Conservation (phyloP, 78 protist species). For the Monosiga brevicollis region DNA sequence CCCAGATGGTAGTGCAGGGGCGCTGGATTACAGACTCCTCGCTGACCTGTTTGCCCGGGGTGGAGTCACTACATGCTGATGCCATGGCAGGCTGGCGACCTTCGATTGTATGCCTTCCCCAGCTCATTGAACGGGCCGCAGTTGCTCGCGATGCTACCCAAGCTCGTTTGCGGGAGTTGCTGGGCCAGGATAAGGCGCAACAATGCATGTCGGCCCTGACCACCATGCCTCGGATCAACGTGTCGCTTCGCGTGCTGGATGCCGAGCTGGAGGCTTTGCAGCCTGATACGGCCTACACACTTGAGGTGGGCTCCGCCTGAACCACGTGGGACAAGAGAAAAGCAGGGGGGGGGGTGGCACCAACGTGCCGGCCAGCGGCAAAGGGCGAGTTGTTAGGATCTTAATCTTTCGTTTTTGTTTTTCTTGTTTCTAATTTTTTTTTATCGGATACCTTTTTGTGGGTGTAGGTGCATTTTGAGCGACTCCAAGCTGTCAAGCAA, state of each 20-base stretch:
- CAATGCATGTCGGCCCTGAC: neutral
- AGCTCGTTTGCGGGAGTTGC: neutral
- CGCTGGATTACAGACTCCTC: neutral
- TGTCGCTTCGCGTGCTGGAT: neutral
- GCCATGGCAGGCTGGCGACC: neutral
- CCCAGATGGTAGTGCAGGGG: slow-evolving; percentile 73
- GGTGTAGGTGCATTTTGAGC: neutral
- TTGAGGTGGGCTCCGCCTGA: too few relatives aligned
- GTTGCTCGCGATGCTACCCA: neutral
- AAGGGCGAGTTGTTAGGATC: neutral
- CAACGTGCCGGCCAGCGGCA: too few relatives aligned
- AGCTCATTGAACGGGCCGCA: neutral
- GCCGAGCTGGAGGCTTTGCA: too few relatives aligned
- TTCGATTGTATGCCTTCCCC: neutral
- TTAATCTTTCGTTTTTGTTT: neutral
- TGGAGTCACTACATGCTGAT: neutral
- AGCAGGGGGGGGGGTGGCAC: too few relatives aligned
- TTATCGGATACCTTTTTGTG: neutral
- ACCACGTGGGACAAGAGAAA: too few relatives aligned
- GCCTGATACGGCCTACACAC: too few relatives aligned
- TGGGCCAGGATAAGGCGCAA: neutral
- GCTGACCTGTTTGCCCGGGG: neutral
- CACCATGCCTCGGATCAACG: neutral
- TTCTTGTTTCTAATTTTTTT: neutral
- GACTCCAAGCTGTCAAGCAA: neutral